Conservation (phyloP, 2,329 filamentous ascomycete species). For the Fusarium sp. region DNA sequence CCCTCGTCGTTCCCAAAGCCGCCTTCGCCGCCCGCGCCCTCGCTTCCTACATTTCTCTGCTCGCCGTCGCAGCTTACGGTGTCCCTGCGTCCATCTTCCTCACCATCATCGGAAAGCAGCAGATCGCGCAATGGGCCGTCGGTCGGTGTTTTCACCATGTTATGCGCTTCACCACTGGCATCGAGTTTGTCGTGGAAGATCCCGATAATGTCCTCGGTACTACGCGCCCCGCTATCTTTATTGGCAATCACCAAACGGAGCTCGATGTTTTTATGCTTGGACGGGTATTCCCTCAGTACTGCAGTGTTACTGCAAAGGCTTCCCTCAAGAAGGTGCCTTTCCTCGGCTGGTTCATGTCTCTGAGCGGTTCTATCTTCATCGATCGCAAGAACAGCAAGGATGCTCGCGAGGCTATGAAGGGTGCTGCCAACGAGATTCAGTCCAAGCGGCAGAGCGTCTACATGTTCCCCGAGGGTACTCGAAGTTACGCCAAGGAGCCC, state of each 20-base stretch:
- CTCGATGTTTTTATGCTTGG: slow-evolving; percentile 94
- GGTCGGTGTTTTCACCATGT: slow-evolving; percentile 82
- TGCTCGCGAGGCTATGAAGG: slow-evolving; percentile 85
- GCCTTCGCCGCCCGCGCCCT: slow-evolving; percentile 77
- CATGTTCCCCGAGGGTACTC: slow-evolving; percentile 92
- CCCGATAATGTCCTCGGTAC: slow-evolving; percentile 69
- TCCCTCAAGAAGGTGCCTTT: slow-evolving; percentile 83
- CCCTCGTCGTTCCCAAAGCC: slow-evolving; percentile 66
- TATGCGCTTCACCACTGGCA: slow-evolving; percentile 80
- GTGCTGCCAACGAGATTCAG: slow-evolving; percentile 84
- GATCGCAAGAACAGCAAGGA: slow-evolving; percentile 87
- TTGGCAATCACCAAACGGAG: slow-evolving; percentile 96
- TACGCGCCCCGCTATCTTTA: slow-evolving; percentile 84
- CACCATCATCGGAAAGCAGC: slow-evolving; percentile 75
- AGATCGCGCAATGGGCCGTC: slow-evolving; percentile 86
- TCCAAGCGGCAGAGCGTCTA: slow-evolving; percentile 79
- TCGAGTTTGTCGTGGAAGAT: slow-evolving; percentile 81
- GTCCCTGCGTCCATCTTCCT: slow-evolving; percentile 79
- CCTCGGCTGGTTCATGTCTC: slow-evolving; percentile 92
- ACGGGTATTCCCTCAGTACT: slow-evolving; percentile 88
- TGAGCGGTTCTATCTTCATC: slow-evolving; percentile 94
- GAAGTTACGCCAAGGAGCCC: slow-evolving; percentile 86
- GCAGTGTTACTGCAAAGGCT: slow-evolving; percentile 92
- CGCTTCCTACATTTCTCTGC: slow-evolving; percentile 71
- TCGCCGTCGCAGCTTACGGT: slow-evolving; percentile 75